Percentiles rank a stretch among this genome's conserved stretches.
phyloP scores from a whole-genome alignment of 768 basidiomycete species.

The Mycena belliarum region DNA sequence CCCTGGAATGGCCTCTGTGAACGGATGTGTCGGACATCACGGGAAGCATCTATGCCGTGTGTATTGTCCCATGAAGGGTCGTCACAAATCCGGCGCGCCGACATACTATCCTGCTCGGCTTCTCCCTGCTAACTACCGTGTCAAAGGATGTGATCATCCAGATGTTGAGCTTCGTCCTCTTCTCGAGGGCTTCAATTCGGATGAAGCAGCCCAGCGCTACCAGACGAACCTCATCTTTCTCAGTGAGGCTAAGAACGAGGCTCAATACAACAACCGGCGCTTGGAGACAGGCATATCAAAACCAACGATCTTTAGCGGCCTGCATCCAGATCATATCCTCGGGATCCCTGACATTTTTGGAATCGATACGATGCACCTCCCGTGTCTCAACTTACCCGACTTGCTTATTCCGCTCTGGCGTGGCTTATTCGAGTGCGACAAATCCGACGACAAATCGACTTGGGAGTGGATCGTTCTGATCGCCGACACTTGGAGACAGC shows the following conservation, averaged over 20 bases:
- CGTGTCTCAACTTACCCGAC: background rate
- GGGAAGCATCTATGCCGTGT: background rate
- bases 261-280: constrained; percentile 27
- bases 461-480: constrained; percentile 26
- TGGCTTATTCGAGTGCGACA: constrained; percentile 19
- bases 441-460: constrained; percentile 9
- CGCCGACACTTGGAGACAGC: constrained; percentile 20
- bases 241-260: background rate
- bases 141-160: background rate
- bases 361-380: background rate
- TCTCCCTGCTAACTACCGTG: background rate
- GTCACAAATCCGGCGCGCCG: background rate
- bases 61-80: background rate
- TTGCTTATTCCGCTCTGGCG: constrained; percentile 24
- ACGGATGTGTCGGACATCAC: constrained; percentile 29
- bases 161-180: background rate
- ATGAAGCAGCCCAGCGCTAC: background rate
- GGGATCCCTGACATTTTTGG: background rate
- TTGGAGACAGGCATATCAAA: constrained; percentile 37
- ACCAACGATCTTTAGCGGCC: constrained; percentile 37
- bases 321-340: constrained; percentile 16
- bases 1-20: constrained; percentile 27
- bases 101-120: background rate
- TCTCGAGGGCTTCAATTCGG: too few species aligned
- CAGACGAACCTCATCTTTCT: background rate